Conservation (phyloP, 2,329 filamentous ascomycete species). For the Mariannaea elegans region DNA sequence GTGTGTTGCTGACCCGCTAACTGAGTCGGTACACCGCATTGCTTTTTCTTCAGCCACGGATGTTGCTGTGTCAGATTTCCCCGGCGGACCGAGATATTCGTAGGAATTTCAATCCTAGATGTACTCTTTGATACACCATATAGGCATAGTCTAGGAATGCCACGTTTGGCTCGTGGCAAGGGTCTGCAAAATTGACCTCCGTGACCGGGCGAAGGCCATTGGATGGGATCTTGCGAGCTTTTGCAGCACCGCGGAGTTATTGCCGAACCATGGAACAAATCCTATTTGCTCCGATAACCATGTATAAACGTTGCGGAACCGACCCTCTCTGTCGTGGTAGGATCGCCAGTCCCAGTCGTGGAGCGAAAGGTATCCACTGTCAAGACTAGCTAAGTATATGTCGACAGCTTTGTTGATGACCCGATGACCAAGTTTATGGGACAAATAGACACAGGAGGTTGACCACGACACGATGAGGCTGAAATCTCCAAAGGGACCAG, state of each 20-base stretch:
- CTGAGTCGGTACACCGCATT: slow-evolving; percentile 20
- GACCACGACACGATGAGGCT: slow-evolving; percentile 30
- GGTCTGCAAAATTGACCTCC: slow-evolving; percentile 14
- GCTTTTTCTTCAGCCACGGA: slow-evolving; percentile 26
- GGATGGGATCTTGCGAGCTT: slow-evolving; percentile 29
- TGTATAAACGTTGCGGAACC: slow-evolving; percentile 21
- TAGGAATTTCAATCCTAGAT: background rate
- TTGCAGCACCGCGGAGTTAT: slow-evolving; percentile 31
- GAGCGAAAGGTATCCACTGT: slow-evolving; percentile 21
- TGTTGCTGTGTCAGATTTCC: slow-evolving; percentile 19
- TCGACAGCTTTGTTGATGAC: slow-evolving; percentile 8
- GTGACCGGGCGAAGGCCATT: slow-evolving; percentile 23
- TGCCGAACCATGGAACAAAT: slow-evolving; percentile 34
- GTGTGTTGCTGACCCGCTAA: slow-evolving; percentile 11
- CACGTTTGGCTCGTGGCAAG: slow-evolving; percentile 24
- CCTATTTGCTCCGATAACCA: slow-evolving; percentile 33
- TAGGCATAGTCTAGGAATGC: slow-evolving; percentile 12
- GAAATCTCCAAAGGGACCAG: slow-evolving; percentile 30
- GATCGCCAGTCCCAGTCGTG: slow-evolving; percentile 3
- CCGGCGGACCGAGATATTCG: slow-evolving; percentile 16
- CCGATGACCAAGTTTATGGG: slow-evolving; percentile 16
- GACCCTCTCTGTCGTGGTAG: background rate
- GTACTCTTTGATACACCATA: slow-evolving; percentile 7
- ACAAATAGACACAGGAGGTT: background rate
- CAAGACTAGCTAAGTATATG: slow-evolving; percentile 9